Base-by-base conservation (phyloP, 2,329 filamentous ascomycete genomes). In the Fusarium illudens region DNA sequence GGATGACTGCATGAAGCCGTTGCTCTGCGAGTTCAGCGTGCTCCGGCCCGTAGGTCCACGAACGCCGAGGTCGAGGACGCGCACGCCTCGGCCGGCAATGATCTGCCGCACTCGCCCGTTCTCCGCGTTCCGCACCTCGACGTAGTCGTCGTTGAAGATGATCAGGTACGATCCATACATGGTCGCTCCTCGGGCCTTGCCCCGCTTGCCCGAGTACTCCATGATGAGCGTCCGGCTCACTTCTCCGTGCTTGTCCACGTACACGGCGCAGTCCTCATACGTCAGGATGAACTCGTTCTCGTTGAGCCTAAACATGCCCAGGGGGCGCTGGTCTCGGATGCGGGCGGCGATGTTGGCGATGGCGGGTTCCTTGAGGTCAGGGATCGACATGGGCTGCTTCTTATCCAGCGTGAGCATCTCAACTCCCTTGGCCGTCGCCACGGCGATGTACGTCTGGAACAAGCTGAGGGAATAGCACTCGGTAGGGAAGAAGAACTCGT, bases 161-260 rank as follows among this genome's bases (percentile, higher is more conserved):
- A 99, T 84, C 5, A 99, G 87, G 77, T 97, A 98, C 60, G 94
- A 91, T 1, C 94, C 94, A 73, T 93, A 96, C 81, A 98, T 90
- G 65, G 94, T 96, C 2, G 94, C 94, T 12, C 89, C 89, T 65
- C 91, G 90, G 2, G 96, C 96, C 78, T 87, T 88, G 79, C 88
- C 88, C 76, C 88, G 86, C 74, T 91, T 95, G 70, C 96, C 96
- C n/a, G 97, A 96, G 78, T 98, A 99, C 77, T 98, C 94, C 94
- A 99, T 97, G 75, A 98, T 94, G 61, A 98, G 93, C 27, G 91
- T 93, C 46, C 96, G 91, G 36, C 90, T 95, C 27, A 99, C 93
- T 65, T 99, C 96, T 70, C 96, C 96, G 79, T 98, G 94, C 80
- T 98, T 97, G 83, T 99, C 96, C 76, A 98, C 92, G 75, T 98